Base-by-base conservation (phyloP, 768 basidiomycete species). In the Leccinum arenicola region DNA sequence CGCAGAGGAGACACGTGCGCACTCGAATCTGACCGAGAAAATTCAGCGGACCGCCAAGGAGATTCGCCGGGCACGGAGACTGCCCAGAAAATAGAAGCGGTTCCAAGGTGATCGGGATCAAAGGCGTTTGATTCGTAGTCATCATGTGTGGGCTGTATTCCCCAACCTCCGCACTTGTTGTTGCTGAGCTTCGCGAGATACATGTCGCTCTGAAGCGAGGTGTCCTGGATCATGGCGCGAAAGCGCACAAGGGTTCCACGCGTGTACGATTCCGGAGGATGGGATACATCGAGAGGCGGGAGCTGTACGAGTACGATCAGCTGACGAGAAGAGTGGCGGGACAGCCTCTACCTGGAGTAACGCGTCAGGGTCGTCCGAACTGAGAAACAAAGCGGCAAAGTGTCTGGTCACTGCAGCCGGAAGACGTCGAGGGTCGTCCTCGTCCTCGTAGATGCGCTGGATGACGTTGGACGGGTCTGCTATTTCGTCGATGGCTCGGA, bases 181-280 rank as follows among this genome's bases (percentile, higher is more conserved):
- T 75, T 70, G 47, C 67, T 57, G 25, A 76, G 70, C 45, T 68
- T 77, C 3, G 84, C 80, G 45, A 90, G 75, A 71, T 93, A 93
- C 61, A 94, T 77, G 68, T 92, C 88, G 0, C 83, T 82, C 6
- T 87, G 84, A 17, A 81, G 68, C 3, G 90, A 89, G 2, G 89
- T 91, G 67, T 93, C 91, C 70, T 94, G 92, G 31, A 93, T 78
- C 87, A 93, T 90, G 25, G 82, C 87, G 33, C 83, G 80, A 70
- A 93, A 92, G 19, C 81, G 77, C 3, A 93, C 88, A 4, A 93
- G 78, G 0, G 83, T 73, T n/a, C 84, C 76, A 59, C 79, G 74
- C 10, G 69, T 68, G 64, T 84, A 79, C 3, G 74, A 73, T 27
- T 80, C 76, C 38, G 85, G 84, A 11, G 86, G 82, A 54, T 72